A percentile compares a stretch with the other conserved stretches of the same genome.
Evolutionary conservation across 2,329 filamentous ascomycete genomes (phyloP).

Genomic region (Truncatella angustata): DNA sequence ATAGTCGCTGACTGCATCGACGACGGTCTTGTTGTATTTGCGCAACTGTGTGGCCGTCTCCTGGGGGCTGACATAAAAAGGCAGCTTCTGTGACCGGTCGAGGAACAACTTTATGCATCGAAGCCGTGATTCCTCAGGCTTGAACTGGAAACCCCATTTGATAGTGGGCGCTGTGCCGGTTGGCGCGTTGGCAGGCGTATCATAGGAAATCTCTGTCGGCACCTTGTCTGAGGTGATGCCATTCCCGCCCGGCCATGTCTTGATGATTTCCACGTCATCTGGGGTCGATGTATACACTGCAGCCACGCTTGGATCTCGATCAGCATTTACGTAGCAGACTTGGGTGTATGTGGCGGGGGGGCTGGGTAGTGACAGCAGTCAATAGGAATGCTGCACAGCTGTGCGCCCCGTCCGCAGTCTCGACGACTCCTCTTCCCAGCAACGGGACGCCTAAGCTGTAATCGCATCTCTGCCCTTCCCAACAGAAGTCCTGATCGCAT

Average conservation of each 20-base stretch:
- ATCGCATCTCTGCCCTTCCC: no score
- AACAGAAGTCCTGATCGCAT: neutral
- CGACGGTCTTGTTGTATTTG: slow-evolving; percentile 71
- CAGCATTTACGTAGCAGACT: no score
- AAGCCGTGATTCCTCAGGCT: slow-evolving; percentile 71
- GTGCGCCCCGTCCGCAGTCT: no score
- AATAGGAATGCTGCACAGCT: neutral
- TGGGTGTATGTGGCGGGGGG: no score
- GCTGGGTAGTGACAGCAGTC: neutral
- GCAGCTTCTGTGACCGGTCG: slow-evolving; percentile 75
- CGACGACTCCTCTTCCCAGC: no score
- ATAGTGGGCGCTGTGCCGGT: slow-evolving; percentile 45
- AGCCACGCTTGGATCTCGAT: slow-evolving; percentile 52
- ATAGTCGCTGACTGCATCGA: slow-evolving; percentile 78
- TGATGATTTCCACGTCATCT: slow-evolving; percentile 81
- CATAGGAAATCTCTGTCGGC: slow-evolving; percentile 73
- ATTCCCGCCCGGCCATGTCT: slow-evolving; percentile 80
- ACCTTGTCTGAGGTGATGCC: slow-evolving; percentile 88
- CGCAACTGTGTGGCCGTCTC: slow-evolving; percentile 77
- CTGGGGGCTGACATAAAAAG: slow-evolving; percentile 75
- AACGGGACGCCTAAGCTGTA: no score
- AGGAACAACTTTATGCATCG: slow-evolving; percentile 84
- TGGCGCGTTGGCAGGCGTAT: slow-evolving; percentile 37
- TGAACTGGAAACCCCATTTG: slow-evolving; percentile 84
- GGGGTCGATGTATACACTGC: slow-evolving; percentile 73